Base-by-base conservation (phyloP, 2,329 filamentous ascomycete genomes). In the Trichoderma citrinoviride region DNA sequence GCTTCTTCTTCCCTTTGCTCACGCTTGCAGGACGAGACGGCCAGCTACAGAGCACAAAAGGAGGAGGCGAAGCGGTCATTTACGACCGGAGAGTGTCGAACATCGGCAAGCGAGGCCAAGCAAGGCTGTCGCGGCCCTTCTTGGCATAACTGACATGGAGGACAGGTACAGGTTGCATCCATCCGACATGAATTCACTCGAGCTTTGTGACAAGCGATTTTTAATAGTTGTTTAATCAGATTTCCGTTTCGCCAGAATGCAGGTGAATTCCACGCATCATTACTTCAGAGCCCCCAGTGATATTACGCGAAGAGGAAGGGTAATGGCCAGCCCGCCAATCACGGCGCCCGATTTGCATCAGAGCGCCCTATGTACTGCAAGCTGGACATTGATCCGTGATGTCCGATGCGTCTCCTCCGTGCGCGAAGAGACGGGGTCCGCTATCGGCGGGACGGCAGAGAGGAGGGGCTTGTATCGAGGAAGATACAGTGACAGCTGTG, bases 301-400 rank as follows among this genome's bases (percentile, higher is more conserved):
- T 25, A 66, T 63, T 63, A 63, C 64, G 64, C 53, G 53, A 66
- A 66, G 64, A 41, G 44, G 64, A 57, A 63, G 64, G 44, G 64
- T 63, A 66, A 66, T 63, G 46, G 47, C 27, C 44, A 49, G 25
- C 40, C 41, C 55, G 41, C 56, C 57, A 65, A 65, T 65, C 53
- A 58, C 37, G 29, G 52, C 23, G 27, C 29, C 40, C 47, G 25
- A 27, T 25, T 54, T 40, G 49, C 57, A 61, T 61, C 12, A 50
- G 17, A 52, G 60, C 60, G 37, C 47, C 58, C 58, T 61, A 44
- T 37, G 33, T 37, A 12, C 33, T 29, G 21, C 37, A 14, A 55
- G 43, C 49, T 43, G 43, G 43, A 19, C 8, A 12, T 25, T 54
- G 50, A 44, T 54, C 50, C 60, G 60, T 33, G 10, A 27, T 46